A percentile compares a stretch with the other conserved stretches of the same genome.
phyloP scores from a whole-genome alignment of 2,329 filamentous ascomycete species.

The Didymellaceae sp. region DNA sequence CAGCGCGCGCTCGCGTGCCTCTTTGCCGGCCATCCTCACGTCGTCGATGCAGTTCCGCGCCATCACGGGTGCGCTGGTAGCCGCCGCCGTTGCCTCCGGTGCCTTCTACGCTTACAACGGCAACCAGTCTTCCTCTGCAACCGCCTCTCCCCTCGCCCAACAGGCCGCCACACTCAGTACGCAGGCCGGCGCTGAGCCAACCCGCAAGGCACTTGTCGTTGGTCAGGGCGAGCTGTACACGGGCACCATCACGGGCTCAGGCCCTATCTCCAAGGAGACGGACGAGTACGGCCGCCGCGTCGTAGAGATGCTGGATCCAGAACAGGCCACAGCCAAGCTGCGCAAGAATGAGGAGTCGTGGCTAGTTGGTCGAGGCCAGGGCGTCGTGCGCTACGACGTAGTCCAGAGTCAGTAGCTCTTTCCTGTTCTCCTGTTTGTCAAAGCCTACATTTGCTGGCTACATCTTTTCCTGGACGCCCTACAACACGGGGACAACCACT shows the following conservation, averaged over 20 bases:
- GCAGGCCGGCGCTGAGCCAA: constrained; percentile 56
- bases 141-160: constrained; percentile 26
- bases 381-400: constrained; percentile 92
- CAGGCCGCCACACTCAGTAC: constrained; percentile 46
- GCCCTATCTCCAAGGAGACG: constrained; percentile 85
- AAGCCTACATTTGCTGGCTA: no score
- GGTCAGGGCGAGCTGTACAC: constrained; percentile 91
- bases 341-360: constrained; percentile 91
- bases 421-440: no score
- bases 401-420: constrained; percentile 65
- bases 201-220: constrained; percentile 76
- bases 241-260: constrained; percentile 82
- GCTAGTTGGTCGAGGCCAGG: constrained; percentile 84
- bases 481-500: no score
- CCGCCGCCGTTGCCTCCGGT: constrained; percentile 73
- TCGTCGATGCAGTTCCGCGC: constrained; percentile 79
- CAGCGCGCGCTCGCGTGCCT: constrained; percentile 45
- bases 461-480: no score
- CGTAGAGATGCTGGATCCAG: constrained; percentile 94
- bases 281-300: constrained; percentile 85
- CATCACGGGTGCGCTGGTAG: constrained; percentile 70
- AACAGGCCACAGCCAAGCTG: constrained; percentile 90
- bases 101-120: constrained; percentile 76
- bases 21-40: constrained; percentile 56
- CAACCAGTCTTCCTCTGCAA: constrained; percentile 24